These are phyloP conservation scores for Coniferiporia sulphurascens DNA, from an alignment of 1,284 basidiomycete species.

Conservation along the genomic window DNA sequence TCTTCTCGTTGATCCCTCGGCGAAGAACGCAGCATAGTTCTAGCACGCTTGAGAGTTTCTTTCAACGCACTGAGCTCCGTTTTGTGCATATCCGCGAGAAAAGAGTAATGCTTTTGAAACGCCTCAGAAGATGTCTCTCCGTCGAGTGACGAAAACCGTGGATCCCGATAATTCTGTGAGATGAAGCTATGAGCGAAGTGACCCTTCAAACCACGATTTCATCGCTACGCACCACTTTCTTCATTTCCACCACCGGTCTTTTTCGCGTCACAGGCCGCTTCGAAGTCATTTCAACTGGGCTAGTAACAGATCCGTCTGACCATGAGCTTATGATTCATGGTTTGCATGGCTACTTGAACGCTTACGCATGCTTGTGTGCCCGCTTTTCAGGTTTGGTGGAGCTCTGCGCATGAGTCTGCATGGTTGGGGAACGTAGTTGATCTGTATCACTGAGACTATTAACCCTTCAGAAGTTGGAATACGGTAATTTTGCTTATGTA, in stretches of 20 bases:
- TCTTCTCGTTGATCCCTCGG: constrained; percentile 60
- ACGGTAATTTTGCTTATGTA: no score
- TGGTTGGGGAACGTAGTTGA: constrained; percentile 21
- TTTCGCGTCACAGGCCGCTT: constrained; percentile 82
- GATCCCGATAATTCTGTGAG: constrained; percentile 75
- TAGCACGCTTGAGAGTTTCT: constrained; percentile 62
- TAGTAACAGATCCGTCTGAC: constrained; percentile 28
- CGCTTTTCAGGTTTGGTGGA: constrained; percentile 51
- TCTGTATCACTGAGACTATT: no score
- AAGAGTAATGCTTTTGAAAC: constrained; percentile 75
- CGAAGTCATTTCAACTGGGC: constrained; percentile 80
- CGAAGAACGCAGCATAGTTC: constrained; percentile 62
- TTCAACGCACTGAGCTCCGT: constrained; percentile 66
- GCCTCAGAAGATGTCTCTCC: constrained; percentile 68
- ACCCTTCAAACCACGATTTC: background rate
- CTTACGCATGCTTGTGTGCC: constrained; percentile 86
- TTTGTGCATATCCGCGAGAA: constrained; percentile 67
- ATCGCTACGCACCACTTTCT: constrained; percentile 49
- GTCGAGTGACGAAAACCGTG: constrained; percentile 77
- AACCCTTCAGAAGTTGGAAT: no score
- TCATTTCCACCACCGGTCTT: constrained; percentile 71
- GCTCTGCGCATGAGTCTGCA: constrained; percentile 30
- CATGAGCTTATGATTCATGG: constrained; percentile 9
- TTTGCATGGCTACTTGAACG: constrained; percentile 19
- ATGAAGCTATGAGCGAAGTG: background rate